phyloP scores from a whole-genome alignment of 148 eudicot species.

The Persicaria maculosa region DNA sequence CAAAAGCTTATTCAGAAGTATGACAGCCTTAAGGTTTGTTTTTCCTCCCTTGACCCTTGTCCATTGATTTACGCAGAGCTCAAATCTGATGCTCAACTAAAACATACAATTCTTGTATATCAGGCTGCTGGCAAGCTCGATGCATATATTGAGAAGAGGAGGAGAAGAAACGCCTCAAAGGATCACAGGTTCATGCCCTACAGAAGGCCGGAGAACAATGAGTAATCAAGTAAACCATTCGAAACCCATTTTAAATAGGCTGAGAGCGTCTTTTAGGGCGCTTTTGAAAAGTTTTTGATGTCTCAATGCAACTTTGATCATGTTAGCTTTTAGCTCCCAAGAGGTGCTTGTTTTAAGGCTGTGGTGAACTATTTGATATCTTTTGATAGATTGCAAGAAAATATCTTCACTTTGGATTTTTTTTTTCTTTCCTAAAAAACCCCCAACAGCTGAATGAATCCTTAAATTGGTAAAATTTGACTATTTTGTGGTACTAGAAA shows the following conservation, averaged over 20 bases:
- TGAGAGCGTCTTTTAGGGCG: neutral
- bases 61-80: neutral
- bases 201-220: slow-evolving; percentile 34
- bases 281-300: neutral
- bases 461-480: neutral
- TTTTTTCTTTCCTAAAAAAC: neutral
- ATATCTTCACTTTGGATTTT: neutral
- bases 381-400: neutral
- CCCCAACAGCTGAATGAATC: neutral
- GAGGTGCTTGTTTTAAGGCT: neutral
- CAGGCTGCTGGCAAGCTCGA: slow-evolving; percentile 83
- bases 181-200: slow-evolving; percentile 85
- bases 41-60: neutral
- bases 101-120: neutral
- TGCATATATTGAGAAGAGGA: slow-evolving; percentile 58
- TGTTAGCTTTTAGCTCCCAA: neutral
- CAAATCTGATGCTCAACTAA: neutral
- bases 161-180: slow-evolving; percentile 72
- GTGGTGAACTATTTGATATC: neutral
- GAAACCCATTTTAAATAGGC: neutral
- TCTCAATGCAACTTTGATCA: neutral
- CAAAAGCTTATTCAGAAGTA: slow-evolving; percentile 58
- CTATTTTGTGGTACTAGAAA: neutral
- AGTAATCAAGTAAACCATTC: slow-evolving; percentile 13
- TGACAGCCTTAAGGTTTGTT: slow-evolving; percentile 60